Evolutionary conservation across 139 green algal genomes (phyloP), one percentile per base, ranked within the genome.

Genomic region (Haematococcus lacustris): DNA sequence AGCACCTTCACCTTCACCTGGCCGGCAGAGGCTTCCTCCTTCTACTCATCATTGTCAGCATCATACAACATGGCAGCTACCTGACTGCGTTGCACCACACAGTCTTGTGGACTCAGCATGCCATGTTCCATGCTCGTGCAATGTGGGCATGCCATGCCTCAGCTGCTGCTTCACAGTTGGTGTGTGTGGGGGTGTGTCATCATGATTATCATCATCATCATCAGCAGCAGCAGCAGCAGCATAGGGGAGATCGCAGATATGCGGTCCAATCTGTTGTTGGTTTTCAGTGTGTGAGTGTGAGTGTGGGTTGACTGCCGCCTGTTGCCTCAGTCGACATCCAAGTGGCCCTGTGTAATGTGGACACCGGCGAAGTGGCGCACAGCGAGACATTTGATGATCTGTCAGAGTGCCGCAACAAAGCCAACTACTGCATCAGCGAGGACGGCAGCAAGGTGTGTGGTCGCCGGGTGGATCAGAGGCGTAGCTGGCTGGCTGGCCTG

Each of bases 391-490:
- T 75, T 51, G 74, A 79, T n/a, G 74, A 65, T 7, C 50, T 79
- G 23, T 35, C 43, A n/a, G 74, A 79, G 38, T 66, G 33, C 3
- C 74, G 74, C 21, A 79, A 75, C 47, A 64, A 68, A 1, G 68
- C 68, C 0, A 33, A 23, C 35, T 79, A 79, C 62, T 61, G 57
- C 2, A 71, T 79, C 41, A 75, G 67, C 33, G 68, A 41, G 0
- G 74, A 79, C 21, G 74, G 74, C n/a, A 72, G 34, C 33, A 71
- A 75, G 50, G 73, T 78, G n/a, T n/a, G n/a, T n/a, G 71, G n/a
- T n/a, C n/a, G n/a, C n/a, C n/a, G n/a, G n/a, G n/a, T n/a, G n/a
- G n/a, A n/a, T n/a, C n/a, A n/a, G n/a, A n/a, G n/a, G n/a, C n/a
- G n/a, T n/a, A n/a, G n/a, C n/a, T n/a, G n/a, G n/a, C n/a, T n/a